These are phyloP conservation scores for Arthromyces matolae DNA, from an alignment of 768 basidiomycete genomes.

Conservation along the genomic window DNA sequence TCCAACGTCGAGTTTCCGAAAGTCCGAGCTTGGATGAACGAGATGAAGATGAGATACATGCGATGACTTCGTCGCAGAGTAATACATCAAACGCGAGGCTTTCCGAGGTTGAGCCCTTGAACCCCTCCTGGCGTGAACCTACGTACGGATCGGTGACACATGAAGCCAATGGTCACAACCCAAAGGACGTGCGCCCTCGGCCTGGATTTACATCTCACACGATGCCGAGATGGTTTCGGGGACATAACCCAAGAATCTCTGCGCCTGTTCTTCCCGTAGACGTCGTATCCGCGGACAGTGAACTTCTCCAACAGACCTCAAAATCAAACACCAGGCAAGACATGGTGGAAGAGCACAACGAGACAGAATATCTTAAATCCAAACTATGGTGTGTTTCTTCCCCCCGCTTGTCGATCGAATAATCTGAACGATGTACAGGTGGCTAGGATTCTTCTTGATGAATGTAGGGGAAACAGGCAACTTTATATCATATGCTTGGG, in stretches of 20 bases:
- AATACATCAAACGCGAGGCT: neutral
- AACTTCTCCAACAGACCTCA: constrained; percentile 20
- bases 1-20: constrained; percentile 4
- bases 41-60: constrained; percentile 20
- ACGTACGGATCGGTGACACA: constrained; percentile 13
- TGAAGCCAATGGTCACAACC: neutral
- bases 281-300: constrained; percentile 36
- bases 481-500: constrained; percentile 86
- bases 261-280: constrained; percentile 35
- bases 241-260: constrained; percentile 12
- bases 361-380: constrained; percentile 77
- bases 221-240: constrained; percentile 29
- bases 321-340: constrained; percentile 12
- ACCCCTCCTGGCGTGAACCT: constrained; percentile 14
- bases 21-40: constrained; percentile 23
- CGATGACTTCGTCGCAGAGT: neutral
- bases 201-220: constrained; percentile 30
- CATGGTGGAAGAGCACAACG: constrained; percentile 42
- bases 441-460: constrained; percentile 86
- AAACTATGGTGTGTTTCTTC: constrained; percentile 65
- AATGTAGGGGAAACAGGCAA: constrained; percentile 89
- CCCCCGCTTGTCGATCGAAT: neutral
- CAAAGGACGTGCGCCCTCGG: neutral
- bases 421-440: constrained; percentile 46
- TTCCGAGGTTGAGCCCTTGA: constrained; percentile 8